Evolutionary conservation across 306 rosid genomes (phyloP).

Genomic region (Cercis canadensis): DNA sequence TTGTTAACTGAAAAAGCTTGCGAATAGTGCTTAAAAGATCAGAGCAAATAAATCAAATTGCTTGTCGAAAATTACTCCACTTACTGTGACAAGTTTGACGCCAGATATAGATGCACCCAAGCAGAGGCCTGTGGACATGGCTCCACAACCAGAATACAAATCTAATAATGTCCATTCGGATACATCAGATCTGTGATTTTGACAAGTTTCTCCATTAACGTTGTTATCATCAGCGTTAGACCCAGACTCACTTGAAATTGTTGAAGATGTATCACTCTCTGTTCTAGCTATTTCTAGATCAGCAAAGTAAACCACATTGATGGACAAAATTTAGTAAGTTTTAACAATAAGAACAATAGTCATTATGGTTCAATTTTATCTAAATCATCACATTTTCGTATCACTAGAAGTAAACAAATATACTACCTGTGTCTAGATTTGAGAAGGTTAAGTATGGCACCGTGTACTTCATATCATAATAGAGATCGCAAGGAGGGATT

Average conservation of each 20-base stretch:
- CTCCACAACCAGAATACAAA: constrained; percentile 57
- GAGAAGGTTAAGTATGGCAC: not conserved
- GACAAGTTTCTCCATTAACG: not conserved
- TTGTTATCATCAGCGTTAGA: constrained; percentile 1
- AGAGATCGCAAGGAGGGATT: constrained; percentile 36
- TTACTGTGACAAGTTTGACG: constrained; percentile 52
- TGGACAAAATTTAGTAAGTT: not conserved
- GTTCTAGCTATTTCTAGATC: constrained; percentile 17
- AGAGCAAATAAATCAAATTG: constrained; percentile 1
- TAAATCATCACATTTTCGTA: no score
- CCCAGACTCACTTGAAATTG: constrained; percentile 41
- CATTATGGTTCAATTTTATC: no score
- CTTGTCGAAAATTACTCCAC: not conserved
- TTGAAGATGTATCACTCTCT: constrained; percentile 31
- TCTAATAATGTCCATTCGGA: constrained; percentile 41
- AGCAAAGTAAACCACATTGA: not conserved
- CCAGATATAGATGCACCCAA: constrained; percentile 48
- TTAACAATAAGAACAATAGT: not conserved
- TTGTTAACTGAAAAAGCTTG: not conserved
- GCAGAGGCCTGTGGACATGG: constrained; percentile 61
- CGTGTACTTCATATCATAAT: constrained; percentile 31
- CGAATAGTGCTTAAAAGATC: not conserved
- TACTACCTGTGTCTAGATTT: not conserved
- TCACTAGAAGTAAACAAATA: not conserved
- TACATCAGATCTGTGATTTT: not conserved